Conservation (phyloP, 208 protist species). For the Wallacemonas sp. region DNA sequence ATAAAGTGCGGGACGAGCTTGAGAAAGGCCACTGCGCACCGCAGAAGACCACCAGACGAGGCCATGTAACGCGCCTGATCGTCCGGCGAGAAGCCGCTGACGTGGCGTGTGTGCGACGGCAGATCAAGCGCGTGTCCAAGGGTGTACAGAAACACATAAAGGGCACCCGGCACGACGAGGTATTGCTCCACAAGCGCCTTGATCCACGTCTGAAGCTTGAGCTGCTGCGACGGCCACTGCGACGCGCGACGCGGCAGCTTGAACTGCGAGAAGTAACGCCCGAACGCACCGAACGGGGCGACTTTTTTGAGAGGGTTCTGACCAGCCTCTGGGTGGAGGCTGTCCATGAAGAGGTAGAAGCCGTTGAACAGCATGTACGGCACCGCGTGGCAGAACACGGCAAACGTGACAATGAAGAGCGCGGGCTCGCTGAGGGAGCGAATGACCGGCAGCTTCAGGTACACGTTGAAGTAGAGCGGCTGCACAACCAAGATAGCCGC, state of each 20-base stretch:
- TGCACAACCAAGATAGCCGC: constrained; percentile 30
- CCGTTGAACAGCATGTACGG: constrained; percentile 41
- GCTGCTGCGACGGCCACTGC: constrained; percentile 27
- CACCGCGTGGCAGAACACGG: constrained; percentile 36
- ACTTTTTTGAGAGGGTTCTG: constrained; percentile 15
- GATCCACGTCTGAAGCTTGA: constrained; percentile 24
- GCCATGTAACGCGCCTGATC: constrained; percentile 23
- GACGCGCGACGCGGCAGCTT: constrained; percentile 31
- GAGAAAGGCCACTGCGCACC: constrained; percentile 2
- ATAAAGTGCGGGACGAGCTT: constrained; percentile 38
- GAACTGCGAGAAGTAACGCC: constrained; percentile 30
- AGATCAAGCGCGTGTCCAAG: not conserved
- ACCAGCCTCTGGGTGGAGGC: constrained; percentile 27
- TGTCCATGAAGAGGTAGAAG: constrained; percentile 45
- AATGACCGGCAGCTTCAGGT: constrained; percentile 22
- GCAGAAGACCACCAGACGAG: constrained; percentile 5
- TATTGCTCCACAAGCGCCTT: constrained; percentile 32
- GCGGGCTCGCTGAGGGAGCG: constrained; percentile 10
- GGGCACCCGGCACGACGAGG: constrained; percentile 20
- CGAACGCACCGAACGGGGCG: constrained; percentile 25
- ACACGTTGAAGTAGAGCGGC: constrained; percentile 28
- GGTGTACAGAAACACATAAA: constrained; percentile 20
- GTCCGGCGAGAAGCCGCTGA: constrained; percentile 24
- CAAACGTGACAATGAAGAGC: constrained; percentile 34
- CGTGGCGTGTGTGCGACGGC: constrained; percentile 23